Evolutionary conservation across 148 eudicot genomes (phyloP), one percentile per base, ranked within the genome.

Genomic region (Camellia japonica): DNA sequence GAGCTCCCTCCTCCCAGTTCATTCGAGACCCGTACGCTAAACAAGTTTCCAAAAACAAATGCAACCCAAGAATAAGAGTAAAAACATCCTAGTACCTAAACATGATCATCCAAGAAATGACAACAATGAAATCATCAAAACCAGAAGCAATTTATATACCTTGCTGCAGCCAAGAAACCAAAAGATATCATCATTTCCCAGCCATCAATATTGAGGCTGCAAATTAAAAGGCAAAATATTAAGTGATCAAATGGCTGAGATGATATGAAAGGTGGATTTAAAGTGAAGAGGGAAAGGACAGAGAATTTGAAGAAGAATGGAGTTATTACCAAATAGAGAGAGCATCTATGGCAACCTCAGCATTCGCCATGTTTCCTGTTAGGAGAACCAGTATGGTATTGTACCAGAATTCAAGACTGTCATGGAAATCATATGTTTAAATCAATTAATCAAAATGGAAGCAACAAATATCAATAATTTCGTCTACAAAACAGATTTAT

Each of bases 1-100:
- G 88, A 79, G 75, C 84, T 80, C 55, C 90, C 90, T 38, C 83
- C 82, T 73, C 90, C 90, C 56, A 88, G 90, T 78, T 83, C 90
- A 82, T 88, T 88, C 0, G 90, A 81, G 23, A 88, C 88, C 1
- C 90, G 88, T 49, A 88, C 90, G 23, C 90, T 88, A 42, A 41
- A 82, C 59, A 11, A 30, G 68, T 56, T 68, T 15, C 19, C 62
- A 43, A 49, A 69, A 1, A 56, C 44, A 47, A 52, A 41, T 11
- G 14, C 55, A 54, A 20, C 6, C 46, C 41, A 10, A 43, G 58
- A 20, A 49, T 70, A 42, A 79, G 42, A 18, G 13, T 4, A 77
- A 20, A 19, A 20, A 73, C 4, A 12, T 23, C 30, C 30, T 23
- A 23, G 30, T 23, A 23, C 30, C 30, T 16, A 5, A 18, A n/a